Base-by-base conservation (phyloP, 2,329 filamentous ascomycete species). In the Penicillium expansum region DNA sequence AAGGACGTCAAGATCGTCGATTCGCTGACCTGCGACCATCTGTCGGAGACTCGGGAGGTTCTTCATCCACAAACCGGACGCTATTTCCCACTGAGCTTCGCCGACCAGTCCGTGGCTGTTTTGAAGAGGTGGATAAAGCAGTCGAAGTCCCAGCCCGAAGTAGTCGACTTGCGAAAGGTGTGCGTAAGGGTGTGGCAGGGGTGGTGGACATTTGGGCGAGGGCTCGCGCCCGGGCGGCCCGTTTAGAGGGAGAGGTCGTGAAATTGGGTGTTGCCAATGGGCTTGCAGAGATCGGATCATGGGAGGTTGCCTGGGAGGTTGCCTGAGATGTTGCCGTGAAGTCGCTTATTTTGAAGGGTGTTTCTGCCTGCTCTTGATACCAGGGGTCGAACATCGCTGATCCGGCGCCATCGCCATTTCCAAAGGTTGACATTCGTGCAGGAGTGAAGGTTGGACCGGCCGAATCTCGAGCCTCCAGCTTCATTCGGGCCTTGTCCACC, bases 221-320 rank as follows among this genome's bases (percentile, higher is more conserved):
- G 27, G 70, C 70, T 60, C 70, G 72, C 10, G 76, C 76, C 35
- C 76, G 70, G 20, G 76, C 75, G 35, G 76, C 76, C 54, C 76
- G 70, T 62, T 77, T 78, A 22, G 77, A 78, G n/a, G 77, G 77
- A 4, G 77, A 79, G 41, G 67, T 73, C 57, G 78, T 57, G 61
- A 76, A 77, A 52, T 70, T 77, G 16, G 77, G 77, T 6, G 76
- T 75, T 16, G 73, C 70, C 22, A 74, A 63, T 5, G 75, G 73
- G 27, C 67, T 76, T 33, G 72, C 69, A 18, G 71, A 70, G 45
- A 60, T 57, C 24, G 67, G 67, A 39, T 63, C 64, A 29, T 73
- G 68, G 9, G 68, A 65, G 13, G 69, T 63, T 16, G 52, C 29
- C 24, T 55, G 52, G n/a, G 51, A 54, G 29, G 29, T 69, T 61